Conservation (phyloP, 495 filamentous ascomycete species). For the Barbatosphaeria neglecta region DNA sequence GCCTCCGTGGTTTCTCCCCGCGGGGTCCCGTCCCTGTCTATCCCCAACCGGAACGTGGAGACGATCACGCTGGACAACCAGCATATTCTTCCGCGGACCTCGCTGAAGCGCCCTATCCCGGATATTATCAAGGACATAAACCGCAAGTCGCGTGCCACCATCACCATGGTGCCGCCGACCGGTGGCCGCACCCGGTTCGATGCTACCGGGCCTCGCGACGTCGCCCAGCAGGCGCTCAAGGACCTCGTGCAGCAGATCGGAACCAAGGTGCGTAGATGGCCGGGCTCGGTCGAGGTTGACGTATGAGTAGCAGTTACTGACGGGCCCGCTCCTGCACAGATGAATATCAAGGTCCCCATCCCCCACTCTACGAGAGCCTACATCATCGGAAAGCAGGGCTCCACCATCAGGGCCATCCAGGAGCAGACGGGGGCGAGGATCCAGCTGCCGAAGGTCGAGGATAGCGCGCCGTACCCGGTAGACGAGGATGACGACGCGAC, state of each 20-base stretch:
- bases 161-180: slow-evolving; percentile 59
- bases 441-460: slow-evolving; percentile 71
- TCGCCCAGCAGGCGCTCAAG: slow-evolving; percentile 69
- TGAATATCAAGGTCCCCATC: slow-evolving; percentile 62
- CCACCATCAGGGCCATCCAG: slow-evolving; percentile 79
- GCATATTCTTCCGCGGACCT: slow-evolving; percentile 57
- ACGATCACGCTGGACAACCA: slow-evolving; percentile 56
- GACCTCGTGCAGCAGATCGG: slow-evolving; percentile 78
- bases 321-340: slow-evolving; percentile 28
- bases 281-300: neutral
- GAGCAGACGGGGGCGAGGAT: slow-evolving; percentile 77
- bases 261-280: slow-evolving; percentile 55
- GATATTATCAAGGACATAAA: slow-evolving; percentile 85
- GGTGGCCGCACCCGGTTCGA: slow-evolving; percentile 63
- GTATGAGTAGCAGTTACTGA: neutral
- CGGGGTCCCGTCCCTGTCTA: slow-evolving; percentile 48
- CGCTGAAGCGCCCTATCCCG: slow-evolving; percentile 68
- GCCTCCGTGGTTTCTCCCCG: slow-evolving; percentile 28
- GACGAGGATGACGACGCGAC: slow-evolving; percentile 75
- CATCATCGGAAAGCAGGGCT: slow-evolving; percentile 84
- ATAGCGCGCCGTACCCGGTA: slow-evolving; percentile 30
- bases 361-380: slow-evolving; percentile 70
- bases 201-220: slow-evolving; percentile 65
- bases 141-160: slow-evolving; percentile 70
- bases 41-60: slow-evolving; percentile 71